phyloP scores from a whole-genome alignment of 352 stramenopile species.

The Phytophthora vignae region DNA sequence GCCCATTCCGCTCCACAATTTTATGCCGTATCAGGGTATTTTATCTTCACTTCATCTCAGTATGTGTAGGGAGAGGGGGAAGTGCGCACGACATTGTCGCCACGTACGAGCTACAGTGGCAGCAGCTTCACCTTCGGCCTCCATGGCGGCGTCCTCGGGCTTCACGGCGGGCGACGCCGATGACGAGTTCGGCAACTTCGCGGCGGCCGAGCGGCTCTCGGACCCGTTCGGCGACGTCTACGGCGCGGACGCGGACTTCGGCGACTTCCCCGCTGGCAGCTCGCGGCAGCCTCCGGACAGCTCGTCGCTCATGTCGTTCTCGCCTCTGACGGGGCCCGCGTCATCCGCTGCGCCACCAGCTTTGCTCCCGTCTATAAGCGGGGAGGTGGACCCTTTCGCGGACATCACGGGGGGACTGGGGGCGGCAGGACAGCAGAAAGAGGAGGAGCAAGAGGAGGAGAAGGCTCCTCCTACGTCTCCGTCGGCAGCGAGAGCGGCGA shows the following conservation, averaged over 20 bases:
- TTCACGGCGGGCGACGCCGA: constrained; percentile 5
- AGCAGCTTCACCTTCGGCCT: constrained; percentile 1
- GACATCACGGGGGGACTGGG: constrained; percentile 37
- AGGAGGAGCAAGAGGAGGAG: neutral
- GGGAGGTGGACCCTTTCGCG: constrained; percentile 48
- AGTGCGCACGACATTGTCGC: constrained; percentile 12
- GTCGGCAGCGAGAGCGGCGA: constrained; percentile 17
- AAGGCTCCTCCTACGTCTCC: constrained; percentile 15
- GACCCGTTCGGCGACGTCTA: constrained; percentile 57
- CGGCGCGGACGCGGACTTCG: constrained; percentile 33
- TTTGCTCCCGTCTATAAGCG: constrained; percentile 37
- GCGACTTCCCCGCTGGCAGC: constrained; percentile 13
- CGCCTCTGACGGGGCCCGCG: constrained; percentile 32
- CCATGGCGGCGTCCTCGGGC: constrained; percentile 36
- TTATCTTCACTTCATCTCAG: constrained; percentile 10
- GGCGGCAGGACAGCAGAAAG: neutral
- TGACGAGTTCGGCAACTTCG: constrained; percentile 56
- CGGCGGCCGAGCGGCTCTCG: constrained; percentile 39
- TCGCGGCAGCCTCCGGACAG: neutral
- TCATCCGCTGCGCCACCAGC: constrained; percentile 13
- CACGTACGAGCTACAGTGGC: constrained; percentile 22
- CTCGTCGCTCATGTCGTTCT: constrained; percentile 53
- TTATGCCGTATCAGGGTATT: neutral
- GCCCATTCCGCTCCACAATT: neutral
- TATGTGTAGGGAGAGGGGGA: constrained; percentile 17